Conservation (phyloP, 192 early-diverging fungal genomes). For the Coemansia sp. region DNA sequence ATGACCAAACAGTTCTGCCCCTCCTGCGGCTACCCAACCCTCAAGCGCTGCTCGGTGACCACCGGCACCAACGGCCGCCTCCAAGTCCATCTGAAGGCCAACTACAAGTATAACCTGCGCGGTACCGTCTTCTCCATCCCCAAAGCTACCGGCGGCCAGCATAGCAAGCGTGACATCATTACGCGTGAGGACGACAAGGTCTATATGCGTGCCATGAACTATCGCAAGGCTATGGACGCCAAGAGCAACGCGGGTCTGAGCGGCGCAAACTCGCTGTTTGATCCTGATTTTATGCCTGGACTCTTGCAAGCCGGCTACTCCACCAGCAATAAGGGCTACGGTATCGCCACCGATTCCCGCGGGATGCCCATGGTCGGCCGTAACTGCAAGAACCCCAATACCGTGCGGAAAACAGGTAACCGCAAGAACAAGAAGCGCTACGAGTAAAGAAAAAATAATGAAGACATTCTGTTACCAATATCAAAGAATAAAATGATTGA, state of each 20-base stretch:
- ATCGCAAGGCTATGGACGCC: conserved; percentile 34
- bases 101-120: conserved; percentile 87
- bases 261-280: conserved; percentile 35
- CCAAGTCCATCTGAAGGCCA: conserved; percentile 83
- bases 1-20: conserved; percentile 95
- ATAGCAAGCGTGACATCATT: conserved; percentile 71
- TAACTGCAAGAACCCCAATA: conserved; percentile 74
- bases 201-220: conserved; percentile 57
- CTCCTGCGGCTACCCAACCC: conserved; percentile 83
- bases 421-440: conserved; percentile 61
- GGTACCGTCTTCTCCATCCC: conserved; percentile 92
- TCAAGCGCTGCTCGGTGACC: conserved; percentile 80
- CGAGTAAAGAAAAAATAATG: conserved; percentile 6
- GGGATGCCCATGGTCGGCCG: conserved; percentile 65
- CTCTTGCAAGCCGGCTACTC: conserved; percentile 24
- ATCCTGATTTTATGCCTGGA: conserved; percentile 46
- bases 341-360: conserved; percentile 67
- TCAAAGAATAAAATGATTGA: neutral
- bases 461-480: neutral
- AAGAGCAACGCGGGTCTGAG: conserved; percentile 30
- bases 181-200: conserved; percentile 92
- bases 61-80: conserved; percentile 81
- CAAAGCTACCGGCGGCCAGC: conserved; percentile 75
- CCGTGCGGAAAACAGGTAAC: conserved; percentile 54
- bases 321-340: conserved; percentile 54